Evolutionary conservation across 2,329 filamentous ascomycete genomes (phyloP).

Genomic region (Apiospora rasikravindrae): DNA sequence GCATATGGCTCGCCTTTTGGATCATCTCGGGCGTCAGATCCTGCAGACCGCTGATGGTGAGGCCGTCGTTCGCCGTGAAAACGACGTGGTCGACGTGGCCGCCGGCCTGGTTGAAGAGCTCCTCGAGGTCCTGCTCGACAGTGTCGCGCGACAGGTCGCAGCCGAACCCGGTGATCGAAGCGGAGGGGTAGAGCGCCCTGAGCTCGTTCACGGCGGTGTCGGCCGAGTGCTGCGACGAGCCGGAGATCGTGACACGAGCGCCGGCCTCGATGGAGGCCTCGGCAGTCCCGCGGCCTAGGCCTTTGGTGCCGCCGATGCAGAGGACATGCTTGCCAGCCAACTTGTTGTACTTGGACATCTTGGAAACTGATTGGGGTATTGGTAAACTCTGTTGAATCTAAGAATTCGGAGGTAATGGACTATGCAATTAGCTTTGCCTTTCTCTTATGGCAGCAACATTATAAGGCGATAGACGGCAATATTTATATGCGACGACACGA

Average conservation of each 20-base stretch:
- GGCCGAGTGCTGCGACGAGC: slow-evolving; percentile 30
- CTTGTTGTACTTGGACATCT: slow-evolving; percentile 39
- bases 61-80: slow-evolving; percentile 38
- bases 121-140: slow-evolving; percentile 34
- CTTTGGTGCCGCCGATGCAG: slow-evolving; percentile 36
- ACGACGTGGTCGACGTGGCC: slow-evolving; percentile 36
- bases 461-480: neutral
- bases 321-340: slow-evolving; percentile 38
- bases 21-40: slow-evolving; percentile 36
- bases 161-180: slow-evolving; percentile 26
- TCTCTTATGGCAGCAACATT: neutral
- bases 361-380: neutral
- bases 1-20: slow-evolving; percentile 35
- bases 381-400: neutral
- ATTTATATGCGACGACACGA: neutral
- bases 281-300: slow-evolving; percentile 37
- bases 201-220: slow-evolving; percentile 29
- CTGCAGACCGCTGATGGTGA: slow-evolving; percentile 27
- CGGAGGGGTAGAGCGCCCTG: slow-evolving; percentile 27
- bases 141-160: slow-evolving; percentile 32
- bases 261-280: slow-evolving; percentile 33
- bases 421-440: neutral
- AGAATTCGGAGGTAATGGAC: neutral
- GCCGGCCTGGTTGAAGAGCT: slow-evolving; percentile 26
- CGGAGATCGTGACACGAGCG: slow-evolving; percentile 33